Base-by-base conservation (phyloP, 192 early-diverging fungal species). In the Coemansia sp. region DNA sequence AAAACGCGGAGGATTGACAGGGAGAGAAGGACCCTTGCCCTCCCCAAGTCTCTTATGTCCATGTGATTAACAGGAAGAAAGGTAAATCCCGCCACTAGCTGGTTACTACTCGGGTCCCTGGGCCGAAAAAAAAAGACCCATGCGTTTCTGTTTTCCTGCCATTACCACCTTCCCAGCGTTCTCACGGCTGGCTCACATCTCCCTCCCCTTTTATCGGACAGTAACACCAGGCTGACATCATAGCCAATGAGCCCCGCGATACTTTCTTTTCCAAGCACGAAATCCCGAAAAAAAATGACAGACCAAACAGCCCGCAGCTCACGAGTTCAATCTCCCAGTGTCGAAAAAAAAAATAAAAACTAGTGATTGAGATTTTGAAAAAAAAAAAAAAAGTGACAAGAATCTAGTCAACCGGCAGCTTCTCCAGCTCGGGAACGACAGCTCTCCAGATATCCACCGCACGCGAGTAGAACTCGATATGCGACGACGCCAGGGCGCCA, bases 401-500 rank as follows among this genome's bases (percentile, higher is more conserved):
- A 14, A 25, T 56, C 59, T 31, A 81, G 16, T 81, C 73, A 31
- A 85, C 83, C 45, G 81, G 76, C 53, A 90, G 86, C 37, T 76
- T 76, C 58, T 95, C 92, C 59, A 97, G 63, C 48, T 90, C 84
- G 18, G 94, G 93, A 38, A 96, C 88, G 36, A 97, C 85, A 18
- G 87, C 85, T 62, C 89, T 91, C 95, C 95, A 97, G 21, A 92
- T 83, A 59, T 85, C 77, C 37, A 70, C 69, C 0, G 61, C 88
- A 73, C 92, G 85, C 64, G 93, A 77, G 72, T 89, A 92, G 61
- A 92, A 98, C 65, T 91, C 88, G 55, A 95, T 86, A 59, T 97
- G 93, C 21, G 89, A 85, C 6, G 90, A 85, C 6, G 88, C 88
- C 74, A 93, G 89, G 25, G 88, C 89, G 23, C 87, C 65, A 65